These are phyloP conservation scores for Bathelium albidoporum DNA, from an alignment of 495 filamentous ascomycete genomes.

Conservation along the genomic window DNA sequence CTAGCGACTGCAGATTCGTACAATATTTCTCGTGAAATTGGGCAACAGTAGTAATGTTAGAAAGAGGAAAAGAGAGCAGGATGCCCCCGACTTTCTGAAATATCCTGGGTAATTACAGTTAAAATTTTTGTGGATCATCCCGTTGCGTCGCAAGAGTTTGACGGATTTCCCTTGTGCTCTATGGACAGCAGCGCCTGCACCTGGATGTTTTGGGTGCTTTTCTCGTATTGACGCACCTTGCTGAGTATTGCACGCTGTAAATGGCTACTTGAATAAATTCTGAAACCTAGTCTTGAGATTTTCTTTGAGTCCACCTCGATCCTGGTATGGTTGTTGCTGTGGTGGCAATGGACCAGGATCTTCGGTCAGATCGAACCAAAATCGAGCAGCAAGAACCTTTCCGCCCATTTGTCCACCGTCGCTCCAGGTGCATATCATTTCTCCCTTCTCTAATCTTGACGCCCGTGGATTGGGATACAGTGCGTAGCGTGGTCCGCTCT, in stretches of 20 bases:
- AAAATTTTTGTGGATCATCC: too few species aligned
- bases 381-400: constrained; percentile 5
- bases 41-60: too few species aligned
- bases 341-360: not conserved
- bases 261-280: not conserved
- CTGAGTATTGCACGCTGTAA: not conserved
- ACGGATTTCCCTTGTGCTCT: not conserved
- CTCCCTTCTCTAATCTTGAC: not conserved
- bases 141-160: not conserved
- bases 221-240: too few species aligned
- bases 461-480: constrained; percentile 11
- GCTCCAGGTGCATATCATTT: constrained; percentile 10
- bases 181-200: too few species aligned
- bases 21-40: too few species aligned
- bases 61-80: too few species aligned
- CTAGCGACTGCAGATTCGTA: too few species aligned
- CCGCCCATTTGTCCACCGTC: constrained; percentile 11
- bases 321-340: not conserved
- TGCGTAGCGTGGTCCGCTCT: constrained; percentile 5
- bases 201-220: too few species aligned
- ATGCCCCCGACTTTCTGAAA: too few species aligned
- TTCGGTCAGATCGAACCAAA: not conserved
- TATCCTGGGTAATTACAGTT: too few species aligned
- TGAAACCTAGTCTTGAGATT: not conserved
- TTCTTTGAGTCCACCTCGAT: not conserved